A percentile compares a stretch with the other conserved stretches of the same genome.
These are phyloP conservation scores for Prunus campanulata DNA, from an alignment of 306 rosid species.

Conservation along the genomic window DNA sequence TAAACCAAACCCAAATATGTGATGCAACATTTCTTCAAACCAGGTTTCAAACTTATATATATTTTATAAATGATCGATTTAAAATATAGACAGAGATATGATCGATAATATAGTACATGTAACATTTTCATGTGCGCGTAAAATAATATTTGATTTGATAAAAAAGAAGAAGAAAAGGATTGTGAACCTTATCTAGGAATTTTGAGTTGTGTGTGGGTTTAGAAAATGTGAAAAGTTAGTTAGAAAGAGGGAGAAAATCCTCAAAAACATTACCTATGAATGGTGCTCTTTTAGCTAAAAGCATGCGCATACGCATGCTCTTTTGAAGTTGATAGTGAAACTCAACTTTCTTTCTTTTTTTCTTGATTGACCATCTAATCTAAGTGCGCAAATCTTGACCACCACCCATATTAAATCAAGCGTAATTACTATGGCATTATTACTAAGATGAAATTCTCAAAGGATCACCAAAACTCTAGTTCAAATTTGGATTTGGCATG, in stretches of 20 bases:
- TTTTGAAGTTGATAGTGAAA: slow-evolving; percentile 10
- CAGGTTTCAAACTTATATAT: neutral
- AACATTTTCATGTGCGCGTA: no score
- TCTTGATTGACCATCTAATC: slow-evolving; percentile 37
- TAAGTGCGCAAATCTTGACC: slow-evolving; percentile 52
- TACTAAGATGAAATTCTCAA: slow-evolving; percentile 28
- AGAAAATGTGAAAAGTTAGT: neutral
- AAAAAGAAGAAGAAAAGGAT: no score
- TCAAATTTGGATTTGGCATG: slow-evolving; percentile 44
- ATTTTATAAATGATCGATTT: no score
- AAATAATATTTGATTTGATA: no score
- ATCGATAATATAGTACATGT: neutral
- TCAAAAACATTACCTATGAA: neutral
- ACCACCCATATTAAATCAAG: slow-evolving; percentile 22
- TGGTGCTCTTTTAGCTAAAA: neutral
- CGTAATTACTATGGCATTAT: slow-evolving; percentile 34
- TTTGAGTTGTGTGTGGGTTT: neutral
- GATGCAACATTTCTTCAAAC: neutral
- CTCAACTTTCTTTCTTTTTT: neutral
- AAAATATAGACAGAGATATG: neutral
- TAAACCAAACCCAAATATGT: slow-evolving; percentile 1
- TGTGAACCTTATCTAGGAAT: neutral
- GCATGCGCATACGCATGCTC: slow-evolving; percentile 13
- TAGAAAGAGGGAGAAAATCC: neutral
- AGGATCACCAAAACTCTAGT: slow-evolving; percentile 3